Evolutionary conservation across 2,329 filamentous ascomycete genomes (phyloP).

Genomic region (Simplicillium aogashimaense): DNA sequence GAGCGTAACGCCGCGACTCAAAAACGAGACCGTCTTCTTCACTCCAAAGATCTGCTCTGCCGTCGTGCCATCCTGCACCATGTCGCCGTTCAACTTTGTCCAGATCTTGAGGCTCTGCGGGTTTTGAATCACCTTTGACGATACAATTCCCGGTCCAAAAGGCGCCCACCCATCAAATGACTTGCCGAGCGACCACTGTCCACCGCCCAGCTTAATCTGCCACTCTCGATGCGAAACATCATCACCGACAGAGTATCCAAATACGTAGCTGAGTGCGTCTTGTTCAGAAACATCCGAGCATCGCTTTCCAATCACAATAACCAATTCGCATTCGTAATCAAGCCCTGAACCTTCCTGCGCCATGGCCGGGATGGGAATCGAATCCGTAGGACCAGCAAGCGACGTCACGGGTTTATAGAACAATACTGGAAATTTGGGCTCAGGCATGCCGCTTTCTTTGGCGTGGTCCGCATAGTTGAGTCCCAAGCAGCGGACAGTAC

Average conservation of each 20-base stretch:
- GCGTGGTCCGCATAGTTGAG: conserved; percentile 67
- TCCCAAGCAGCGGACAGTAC: conserved; percentile 59
- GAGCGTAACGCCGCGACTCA: conserved; percentile 53
- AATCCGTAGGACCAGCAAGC: conserved; percentile 52
- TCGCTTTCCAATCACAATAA: conserved; percentile 60
- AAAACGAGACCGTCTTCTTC: conserved; percentile 46
- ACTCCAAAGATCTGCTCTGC: conserved; percentile 55
- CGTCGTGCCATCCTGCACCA: conserved; percentile 38
- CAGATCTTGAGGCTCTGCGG: conserved; percentile 46
- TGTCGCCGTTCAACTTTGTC: conserved; percentile 50
- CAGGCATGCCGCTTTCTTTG: conserved; percentile 56
- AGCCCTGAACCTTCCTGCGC: conserved; percentile 57
- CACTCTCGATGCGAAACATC: conserved; percentile 75
- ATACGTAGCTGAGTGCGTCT: conserved; percentile 58
- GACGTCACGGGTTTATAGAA: conserved; percentile 57
- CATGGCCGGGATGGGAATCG: conserved; percentile 54
- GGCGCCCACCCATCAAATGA: conserved; percentile 70
- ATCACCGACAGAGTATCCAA: conserved; percentile 68
- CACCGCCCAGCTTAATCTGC: conserved; percentile 57
- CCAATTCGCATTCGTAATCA: conserved; percentile 75
- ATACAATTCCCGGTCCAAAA: conserved; percentile 62
- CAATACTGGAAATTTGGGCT: conserved; percentile 61
- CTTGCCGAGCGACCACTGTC: conserved; percentile 65
- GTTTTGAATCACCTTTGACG: conserved; percentile 40
- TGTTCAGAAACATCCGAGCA: conserved; percentile 55